A percentile compares a stretch with the other conserved stretches of the same genome.
phyloP scores from a whole-genome alignment of 2,329 filamentous ascomycete species.

The Alternaria tenuissima region DNA sequence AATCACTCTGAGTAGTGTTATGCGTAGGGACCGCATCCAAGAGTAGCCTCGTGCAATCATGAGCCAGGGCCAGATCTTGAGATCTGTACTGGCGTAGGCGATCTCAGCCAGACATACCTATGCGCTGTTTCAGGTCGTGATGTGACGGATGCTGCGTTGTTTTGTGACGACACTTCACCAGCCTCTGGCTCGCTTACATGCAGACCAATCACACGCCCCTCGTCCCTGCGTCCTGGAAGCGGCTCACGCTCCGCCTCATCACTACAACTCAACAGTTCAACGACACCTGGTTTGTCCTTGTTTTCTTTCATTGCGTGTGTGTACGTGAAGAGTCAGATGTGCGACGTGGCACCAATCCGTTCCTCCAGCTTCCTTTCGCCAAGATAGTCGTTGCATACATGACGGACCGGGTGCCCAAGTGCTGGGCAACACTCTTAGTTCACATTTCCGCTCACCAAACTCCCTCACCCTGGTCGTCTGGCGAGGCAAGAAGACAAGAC shows the following conservation, averaged over 20 bases:
- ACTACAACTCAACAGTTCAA: slow-evolving; percentile 5
- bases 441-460: slow-evolving; percentile 5
- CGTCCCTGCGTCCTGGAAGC: slow-evolving; percentile 13
- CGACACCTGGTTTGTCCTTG: slow-evolving; percentile 5
- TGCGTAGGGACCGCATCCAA: neutral
- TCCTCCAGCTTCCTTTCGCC: neutral
- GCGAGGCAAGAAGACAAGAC: neutral
- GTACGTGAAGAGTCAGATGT: neutral
- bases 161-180: slow-evolving; percentile 18
- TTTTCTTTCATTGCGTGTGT: neutral
- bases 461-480: neutral
- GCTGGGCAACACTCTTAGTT: slow-evolving; percentile 4
- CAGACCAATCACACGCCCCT: slow-evolving; percentile 9
- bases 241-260: slow-evolving; percentile 13
- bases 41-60: neutral
- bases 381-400: slow-evolving; percentile 7
- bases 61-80: neutral
- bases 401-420: slow-evolving; percentile 2
- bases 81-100: neutral
- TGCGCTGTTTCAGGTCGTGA: slow-evolving; percentile 5
- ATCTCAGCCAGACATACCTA: neutral
- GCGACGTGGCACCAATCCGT: slow-evolving; percentile 8
- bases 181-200: slow-evolving; percentile 8
- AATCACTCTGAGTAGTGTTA: neutral
- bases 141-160: slow-evolving; percentile 15